phyloP scores from a whole-genome alignment of 1,284 basidiomycete species.

The Boletus chippewaensis region DNA sequence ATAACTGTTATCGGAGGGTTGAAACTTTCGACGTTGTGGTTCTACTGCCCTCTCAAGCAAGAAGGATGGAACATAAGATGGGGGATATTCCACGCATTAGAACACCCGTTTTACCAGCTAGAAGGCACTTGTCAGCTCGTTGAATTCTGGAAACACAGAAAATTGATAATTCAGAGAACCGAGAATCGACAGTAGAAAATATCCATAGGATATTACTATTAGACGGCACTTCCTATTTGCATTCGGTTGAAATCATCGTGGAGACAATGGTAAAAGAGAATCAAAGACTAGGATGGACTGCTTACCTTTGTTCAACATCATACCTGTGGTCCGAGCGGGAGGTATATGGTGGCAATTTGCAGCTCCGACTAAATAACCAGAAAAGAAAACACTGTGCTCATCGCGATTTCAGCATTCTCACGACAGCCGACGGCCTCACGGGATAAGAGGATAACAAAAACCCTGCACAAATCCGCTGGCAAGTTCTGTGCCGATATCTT shows the following conservation, averaged over 20 bases:
- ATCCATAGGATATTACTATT: conserved; percentile 36
- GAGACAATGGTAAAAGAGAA: conserved; percentile 1
- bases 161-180: conserved; percentile 49
- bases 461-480: conserved; percentile 18
- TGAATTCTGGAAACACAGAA: neutral
- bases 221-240: conserved; percentile 65
- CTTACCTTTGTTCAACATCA: conserved; percentile 19
- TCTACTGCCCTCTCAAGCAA: neutral
- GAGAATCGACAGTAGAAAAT: conserved; percentile 44
- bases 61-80: neutral
- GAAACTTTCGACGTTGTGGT: neutral
- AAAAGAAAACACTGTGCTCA: conserved; percentile 24
- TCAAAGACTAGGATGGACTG: neutral
- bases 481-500: conserved; percentile 12
- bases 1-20: conserved; percentile 16
- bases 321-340: neutral
- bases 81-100: too few relatives aligned
- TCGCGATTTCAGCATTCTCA: conserved; percentile 31
- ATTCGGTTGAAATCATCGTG: conserved; percentile 50
- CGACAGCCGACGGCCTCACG: conserved; percentile 33
- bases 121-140: conserved; percentile 11
- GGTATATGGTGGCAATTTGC: conserved; percentile 12
- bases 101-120: neutral
- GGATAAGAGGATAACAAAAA: conserved; percentile 34
- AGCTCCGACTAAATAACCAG: conserved; percentile 29